Base-by-base conservation (phyloP, 2,329 filamentous ascomycete genomes). In the Colletotrichum tofieldiae region DNA sequence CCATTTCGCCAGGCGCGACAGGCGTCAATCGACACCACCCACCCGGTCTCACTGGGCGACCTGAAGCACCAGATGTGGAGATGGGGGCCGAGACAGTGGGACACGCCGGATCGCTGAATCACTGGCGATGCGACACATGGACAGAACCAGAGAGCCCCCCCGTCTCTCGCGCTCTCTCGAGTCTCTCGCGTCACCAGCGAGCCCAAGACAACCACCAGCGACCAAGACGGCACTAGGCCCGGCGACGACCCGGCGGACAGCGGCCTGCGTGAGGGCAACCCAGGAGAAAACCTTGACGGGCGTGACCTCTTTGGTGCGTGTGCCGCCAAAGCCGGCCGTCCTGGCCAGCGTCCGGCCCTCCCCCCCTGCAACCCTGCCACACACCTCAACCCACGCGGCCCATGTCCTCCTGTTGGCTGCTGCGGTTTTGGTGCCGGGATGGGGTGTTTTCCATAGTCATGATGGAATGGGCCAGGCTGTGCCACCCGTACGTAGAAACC, bases 301-400 rank as follows among this genome's bases (percentile, higher is more conserved):
- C 39, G 37, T 41, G 64, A 37, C 49, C 58, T 12, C 29, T 61
- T 18, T 47, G 43, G 39, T 54, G 29, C 43, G 12, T 61, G 67
- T 71, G 67, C 67, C 67, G 67, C 62, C 67, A 37, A 66, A 66
- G 62, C 67, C 67, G 67, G 67, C 3, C 39, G 47, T 29, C 26
- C 37, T n/a, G 45, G 18, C 26, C 49, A 29, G 47, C 47, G 14
- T 29, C 47, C 3, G 2, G 39, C 14, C 39, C 7, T n/a, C 16
- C 54, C 64, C 64, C 59, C 59, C 51, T 68, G 59, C 37, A 32
- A 61, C 37, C 35, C 55, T 65, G 49, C 20, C 59, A 26, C 59
- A 61, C 59, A 49, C 59, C 37, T 26, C 14, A 26, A 26, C 12
- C 26, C 12, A 14, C 45, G 9, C n/a, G 23, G n/a, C n/a, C 45